phyloP scores from a whole-genome alignment of 768 basidiomycete species.

The Multifurca ochricompacta region DNA sequence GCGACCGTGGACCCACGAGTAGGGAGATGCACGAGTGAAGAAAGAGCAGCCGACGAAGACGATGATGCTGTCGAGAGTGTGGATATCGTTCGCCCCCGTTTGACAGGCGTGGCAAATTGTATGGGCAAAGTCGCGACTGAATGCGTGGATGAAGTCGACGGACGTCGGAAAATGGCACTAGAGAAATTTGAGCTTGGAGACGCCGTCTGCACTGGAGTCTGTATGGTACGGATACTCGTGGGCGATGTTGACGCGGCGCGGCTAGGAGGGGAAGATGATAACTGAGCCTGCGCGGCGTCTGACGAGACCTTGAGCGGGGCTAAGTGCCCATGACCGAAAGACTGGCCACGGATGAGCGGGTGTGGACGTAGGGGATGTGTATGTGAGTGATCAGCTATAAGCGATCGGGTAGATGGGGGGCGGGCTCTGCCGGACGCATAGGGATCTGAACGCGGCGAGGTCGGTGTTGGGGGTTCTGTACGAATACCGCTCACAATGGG shows the following conservation, averaged over 20 bases:
- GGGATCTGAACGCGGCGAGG: constrained; percentile 34
- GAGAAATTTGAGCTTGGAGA: constrained; percentile 14
- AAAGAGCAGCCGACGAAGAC: constrained; percentile 25
- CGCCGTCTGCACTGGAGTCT: neutral
- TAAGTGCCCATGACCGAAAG: constrained; percentile 46
- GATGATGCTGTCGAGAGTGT: constrained; percentile 28
- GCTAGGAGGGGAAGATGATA: constrained; percentile 31
- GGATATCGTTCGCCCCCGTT: constrained; percentile 9
- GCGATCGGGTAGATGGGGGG: constrained; percentile 57
- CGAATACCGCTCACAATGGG: constrained; percentile 12
- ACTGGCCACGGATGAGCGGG: constrained; percentile 69
- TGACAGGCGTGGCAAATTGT: constrained; percentile 22
- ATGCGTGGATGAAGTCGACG: constrained; percentile 51
- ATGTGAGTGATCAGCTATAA: constrained; percentile 29
- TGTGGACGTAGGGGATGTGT: constrained; percentile 48
- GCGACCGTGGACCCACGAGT: constrained; percentile 25
- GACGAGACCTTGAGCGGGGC: constrained; percentile 56
- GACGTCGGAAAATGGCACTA: constrained; percentile 33
- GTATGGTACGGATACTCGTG: constrained; percentile 19
- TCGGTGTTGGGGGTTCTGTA: constrained; percentile 25
- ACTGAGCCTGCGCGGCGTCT: constrained; percentile 37
- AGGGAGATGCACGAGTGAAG: constrained; percentile 36
- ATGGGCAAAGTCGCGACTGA: constrained; percentile 54
- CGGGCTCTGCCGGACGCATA: constrained; percentile 36
- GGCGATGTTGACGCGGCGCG: constrained; percentile 25